Base-by-base conservation (phyloP, 768 basidiomycete genomes). In the Neoboletus brunneissimus region DNA sequence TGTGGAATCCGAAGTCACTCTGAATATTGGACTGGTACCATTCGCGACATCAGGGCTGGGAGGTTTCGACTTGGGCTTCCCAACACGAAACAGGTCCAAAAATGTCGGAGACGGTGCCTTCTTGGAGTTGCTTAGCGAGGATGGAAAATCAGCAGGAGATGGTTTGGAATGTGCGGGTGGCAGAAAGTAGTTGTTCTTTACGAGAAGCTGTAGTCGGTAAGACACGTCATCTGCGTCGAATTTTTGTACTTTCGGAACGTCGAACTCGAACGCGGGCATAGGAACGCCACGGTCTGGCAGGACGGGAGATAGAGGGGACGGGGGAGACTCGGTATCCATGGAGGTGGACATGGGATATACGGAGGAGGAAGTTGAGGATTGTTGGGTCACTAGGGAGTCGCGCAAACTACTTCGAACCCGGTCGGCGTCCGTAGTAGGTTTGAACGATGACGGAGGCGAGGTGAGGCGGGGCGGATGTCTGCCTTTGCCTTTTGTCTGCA, bases 141-240 rank as follows among this genome's bases (percentile, higher is more conserved):
- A 70, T 18, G 81, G 79, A 56, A 91, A 81, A 50, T 88, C 83
- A 27, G 86, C 77, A 3, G 85, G 81, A 11, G 82, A 82, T 2
- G 91, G 91, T 66, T 94, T 94, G 41, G 85, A 80, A 65, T 94
- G 91, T 0, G 91, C 91, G 11, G 91, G 92, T 4, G 91, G 91
- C 37, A 94, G 83, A 66, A 90, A 94, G 68, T 94, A 94, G 66
- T 80, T 92, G 72, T 94, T 94, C 69, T 87, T 89, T 52, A 94
- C 87, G 40, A 94, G 81, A 51, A 94, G 80, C 40, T 85, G 87
- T 20, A 94, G 81, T 23, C 91, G 87, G 73, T 91, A 90, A 20
- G 89, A 85, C 40, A 93, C 90, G 65, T 94, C 91, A 71, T 94
- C 91, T 22, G 80, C 79, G 63, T 83, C 79, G 60, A 79, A 83